Evolutionary conservation across 2,329 filamentous ascomycete species (phyloP).

Genomic region (Colletotrichum lini): DNA sequence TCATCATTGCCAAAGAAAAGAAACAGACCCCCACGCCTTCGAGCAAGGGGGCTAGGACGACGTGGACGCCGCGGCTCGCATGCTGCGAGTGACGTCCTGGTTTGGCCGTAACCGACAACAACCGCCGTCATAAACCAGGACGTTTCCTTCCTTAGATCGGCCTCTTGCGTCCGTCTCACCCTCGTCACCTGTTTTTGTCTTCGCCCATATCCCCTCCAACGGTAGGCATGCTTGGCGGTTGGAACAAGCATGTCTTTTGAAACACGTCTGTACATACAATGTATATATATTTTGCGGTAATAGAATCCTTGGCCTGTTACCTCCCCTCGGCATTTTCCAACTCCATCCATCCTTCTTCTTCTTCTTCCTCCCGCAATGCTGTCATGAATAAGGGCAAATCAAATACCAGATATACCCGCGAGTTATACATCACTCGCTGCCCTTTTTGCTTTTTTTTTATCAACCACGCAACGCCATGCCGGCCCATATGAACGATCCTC

Average conservation of each 20-base stretch:
- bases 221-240: background rate
- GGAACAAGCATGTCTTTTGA: background rate
- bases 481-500: slow-evolving; percentile 29
- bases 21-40: slow-evolving; percentile 12
- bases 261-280: too few species aligned
- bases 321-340: background rate
- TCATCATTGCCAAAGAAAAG: background rate
- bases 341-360: slow-evolving; percentile 7
- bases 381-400: slow-evolving; percentile 22
- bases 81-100: background rate
- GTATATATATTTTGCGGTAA: slow-evolving; percentile 5
- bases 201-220: too few species aligned
- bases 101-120: slow-evolving; percentile 4
- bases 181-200: too few species aligned
- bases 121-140: slow-evolving; percentile 11
- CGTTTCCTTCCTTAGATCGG: background rate
- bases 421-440: slow-evolving; percentile 35
- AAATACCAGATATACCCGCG: slow-evolving; percentile 23
- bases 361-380: slow-evolving; percentile 26
- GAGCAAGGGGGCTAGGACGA: slow-evolving; percentile 6
- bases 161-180: background rate
- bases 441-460: slow-evolving; percentile 33
- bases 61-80: background rate
- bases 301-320: slow-evolving; percentile 8
- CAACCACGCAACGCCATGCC: slow-evolving; percentile 41